Conservation (phyloP, 495 filamentous ascomycete species). For the Penicillium cosmopolitanum region DNA sequence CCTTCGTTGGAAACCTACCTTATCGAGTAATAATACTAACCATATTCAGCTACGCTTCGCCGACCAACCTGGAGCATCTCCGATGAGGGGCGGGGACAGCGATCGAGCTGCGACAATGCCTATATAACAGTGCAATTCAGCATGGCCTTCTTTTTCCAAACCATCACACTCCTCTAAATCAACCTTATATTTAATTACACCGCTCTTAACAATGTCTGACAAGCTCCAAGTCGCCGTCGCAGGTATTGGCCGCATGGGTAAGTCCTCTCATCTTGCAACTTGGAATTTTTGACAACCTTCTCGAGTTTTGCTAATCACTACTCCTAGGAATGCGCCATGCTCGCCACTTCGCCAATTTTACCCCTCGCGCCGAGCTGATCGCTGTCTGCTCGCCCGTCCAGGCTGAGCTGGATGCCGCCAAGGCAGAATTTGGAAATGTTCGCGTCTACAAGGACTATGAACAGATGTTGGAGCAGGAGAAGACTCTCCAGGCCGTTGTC, state of each 20-base stretch:
- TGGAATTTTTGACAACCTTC: background rate
- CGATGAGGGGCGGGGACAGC: background rate
- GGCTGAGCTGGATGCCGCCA: constrained; percentile 46
- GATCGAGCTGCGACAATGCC: background rate
- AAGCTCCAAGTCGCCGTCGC: constrained; percentile 49
- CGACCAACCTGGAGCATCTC: background rate
- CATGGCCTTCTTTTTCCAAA: background rate
- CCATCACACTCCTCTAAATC: background rate
- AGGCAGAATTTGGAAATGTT: constrained; percentile 35
- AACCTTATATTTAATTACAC: background rate
- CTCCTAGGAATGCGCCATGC: constrained; percentile 46
- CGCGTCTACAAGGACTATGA: constrained; percentile 45
- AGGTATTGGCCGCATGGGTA: constrained; percentile 58
- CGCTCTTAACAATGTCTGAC: constrained; percentile 31
- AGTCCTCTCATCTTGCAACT: background rate
- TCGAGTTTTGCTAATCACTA: background rate
- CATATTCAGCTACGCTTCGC: background rate
- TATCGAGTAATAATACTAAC: background rate
- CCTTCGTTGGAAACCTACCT: constrained; percentile 6
- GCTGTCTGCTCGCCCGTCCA: constrained; percentile 48
- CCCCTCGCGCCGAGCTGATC: constrained; percentile 50
- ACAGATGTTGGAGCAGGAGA: constrained; percentile 45
- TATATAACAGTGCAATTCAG: constrained; percentile 10
- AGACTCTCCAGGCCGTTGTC: constrained; percentile 51
- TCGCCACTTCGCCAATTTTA: constrained; percentile 45